Conservation (phyloP, 305 asterid genomes). For the Fraxinus greggii region DNA sequence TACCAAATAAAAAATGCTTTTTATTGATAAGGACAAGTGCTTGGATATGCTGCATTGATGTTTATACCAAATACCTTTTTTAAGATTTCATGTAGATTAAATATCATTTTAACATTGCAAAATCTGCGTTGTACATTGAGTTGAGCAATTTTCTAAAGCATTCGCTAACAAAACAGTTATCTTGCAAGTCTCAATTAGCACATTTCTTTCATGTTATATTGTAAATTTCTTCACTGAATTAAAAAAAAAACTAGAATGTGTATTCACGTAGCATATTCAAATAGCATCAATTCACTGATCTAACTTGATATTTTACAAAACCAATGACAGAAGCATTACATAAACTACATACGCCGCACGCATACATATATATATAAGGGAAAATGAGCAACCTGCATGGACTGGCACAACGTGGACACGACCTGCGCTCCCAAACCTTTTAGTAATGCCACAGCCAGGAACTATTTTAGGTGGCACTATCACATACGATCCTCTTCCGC, state of each 20-base stretch:
- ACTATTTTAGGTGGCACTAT: constrained; percentile 68
- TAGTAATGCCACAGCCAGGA: constrained; percentile 70
- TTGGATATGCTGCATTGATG: not conserved
- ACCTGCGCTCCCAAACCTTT: constrained; percentile 74
- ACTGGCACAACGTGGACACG: constrained; percentile 80
- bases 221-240: not conserved
- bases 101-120: constrained; percentile 7
- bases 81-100: not conserved
- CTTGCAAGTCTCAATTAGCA: constrained; percentile 9
- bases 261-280: not conserved
- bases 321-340: constrained; percentile 6
- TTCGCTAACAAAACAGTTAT: constrained; percentile 9
- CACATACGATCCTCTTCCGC: constrained; percentile 68
- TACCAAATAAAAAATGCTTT: not conserved
- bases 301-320: constrained; percentile 11
- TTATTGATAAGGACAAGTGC: not conserved
- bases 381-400: constrained; percentile 67
- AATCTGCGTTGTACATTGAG: constrained; percentile 3
- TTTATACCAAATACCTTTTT: not conserved
- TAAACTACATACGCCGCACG: not conserved
- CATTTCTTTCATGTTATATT: constrained; percentile 5
- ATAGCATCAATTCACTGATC: not conserved
- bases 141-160: constrained; percentile 14
- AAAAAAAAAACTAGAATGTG: not conserved
- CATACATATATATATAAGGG: not conserved